Conservation (phyloP, 768 basidiomycete genomes). For the Hericium rajendrae region DNA sequence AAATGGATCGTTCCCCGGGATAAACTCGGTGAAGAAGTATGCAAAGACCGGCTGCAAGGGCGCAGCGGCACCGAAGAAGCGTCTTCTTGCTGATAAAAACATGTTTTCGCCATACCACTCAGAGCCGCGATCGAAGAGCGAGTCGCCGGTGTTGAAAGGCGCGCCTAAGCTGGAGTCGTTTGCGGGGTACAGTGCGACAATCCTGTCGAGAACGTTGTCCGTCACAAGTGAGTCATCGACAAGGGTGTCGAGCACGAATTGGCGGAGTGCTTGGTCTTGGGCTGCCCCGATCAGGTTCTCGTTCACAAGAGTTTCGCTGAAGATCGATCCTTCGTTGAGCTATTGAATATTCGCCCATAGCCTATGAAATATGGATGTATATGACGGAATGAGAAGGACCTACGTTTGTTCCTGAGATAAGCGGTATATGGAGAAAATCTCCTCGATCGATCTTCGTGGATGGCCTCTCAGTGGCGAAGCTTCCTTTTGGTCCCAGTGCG, state of each 20-base stretch:
- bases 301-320: conserved; percentile 29
- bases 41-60: conserved; percentile 38
- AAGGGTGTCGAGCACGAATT: conserved; percentile 38
- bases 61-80: conserved; percentile 41
- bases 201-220: conserved; percentile 27
- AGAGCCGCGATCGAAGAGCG: conserved; percentile 44
- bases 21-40: conserved; percentile 48
- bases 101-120: conserved; percentile 53
- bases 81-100: conserved; percentile 41
- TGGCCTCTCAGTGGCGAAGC: conserved; percentile 34
- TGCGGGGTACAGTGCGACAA: conserved; percentile 35
- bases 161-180: conserved; percentile 30
- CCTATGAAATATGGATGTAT: conserved; percentile 14
- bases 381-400: conserved; percentile 6
- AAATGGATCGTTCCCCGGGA: conserved; percentile 40
- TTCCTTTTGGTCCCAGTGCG: conserved; percentile 34
- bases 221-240: conserved; percentile 46
- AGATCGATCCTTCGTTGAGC: conserved; percentile 46
- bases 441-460: conserved; percentile 34
- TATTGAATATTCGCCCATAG: conserved; percentile 37
- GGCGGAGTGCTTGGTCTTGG: conserved; percentile 35
- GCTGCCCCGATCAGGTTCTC: conserved; percentile 29
- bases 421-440: conserved; percentile 42
- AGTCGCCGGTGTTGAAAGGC: conserved; percentile 50
- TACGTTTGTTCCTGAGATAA: conserved; percentile 43